Evolutionary conservation across 768 basidiomycete genomes (phyloP), one percentile per base, ranked within the genome.

Genomic region (Xerocomellus amylosporus): DNA sequence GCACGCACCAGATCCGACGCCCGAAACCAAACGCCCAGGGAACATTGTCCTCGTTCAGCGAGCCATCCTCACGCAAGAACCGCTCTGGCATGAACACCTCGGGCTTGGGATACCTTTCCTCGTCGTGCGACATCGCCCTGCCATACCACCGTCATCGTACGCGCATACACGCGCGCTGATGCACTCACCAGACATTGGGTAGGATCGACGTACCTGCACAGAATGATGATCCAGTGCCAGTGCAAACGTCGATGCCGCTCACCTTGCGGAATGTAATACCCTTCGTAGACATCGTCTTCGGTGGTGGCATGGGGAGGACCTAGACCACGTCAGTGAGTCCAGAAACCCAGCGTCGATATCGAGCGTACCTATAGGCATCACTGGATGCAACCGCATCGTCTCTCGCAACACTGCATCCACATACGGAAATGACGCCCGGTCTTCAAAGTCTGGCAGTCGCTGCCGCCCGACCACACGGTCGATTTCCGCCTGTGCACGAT

Each of bases 101-200:
- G 4, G 74, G 70, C 5, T 74, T 58, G 5, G 70, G 66, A 51
- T 75, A 77, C 30, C 62, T 63, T 8, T 58, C 49, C 45, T 74
- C 71, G 34, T 81, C 68, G 46, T 72, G 75, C 2, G 74, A 68
- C 49, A 79, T 72, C 2, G 73, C 71, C 78, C 78, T 75, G 38
- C 5, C 2, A 41, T 8, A 19, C 7, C 2, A n/a, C 19, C 37
- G 6, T 51, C 30, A 44, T 19, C 9, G 6, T 38, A 8, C 17
- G 5, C 12, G 2, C 12, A 30, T 4, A 12, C 28, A 15, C 1
- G 7, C 26, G 5, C n/a, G 20, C 0, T 19, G 14, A 20, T 5
- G 0, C 4, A 3, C 54, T 50, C 9, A 60, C 63, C 63, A 64
- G 14, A 54, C 5, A 26, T 64, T 64, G 3, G 51, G 22, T 1